phyloP scores from a whole-genome alignment of 768 basidiomycete species.

The Leucosporidium scottii region DNA sequence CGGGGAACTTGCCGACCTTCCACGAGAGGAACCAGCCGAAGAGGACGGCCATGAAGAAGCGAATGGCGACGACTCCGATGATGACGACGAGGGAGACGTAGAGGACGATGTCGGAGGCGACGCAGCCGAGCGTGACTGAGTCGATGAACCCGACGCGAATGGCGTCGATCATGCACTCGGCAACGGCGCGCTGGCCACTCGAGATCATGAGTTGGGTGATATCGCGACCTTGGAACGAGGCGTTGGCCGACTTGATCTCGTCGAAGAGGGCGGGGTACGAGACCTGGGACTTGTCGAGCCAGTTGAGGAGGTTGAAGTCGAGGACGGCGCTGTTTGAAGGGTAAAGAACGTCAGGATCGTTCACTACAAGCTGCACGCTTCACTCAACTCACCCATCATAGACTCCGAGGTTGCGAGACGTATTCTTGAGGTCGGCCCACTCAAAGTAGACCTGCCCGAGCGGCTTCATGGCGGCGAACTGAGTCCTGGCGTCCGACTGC shows the following conservation, averaged over 20 bases:
- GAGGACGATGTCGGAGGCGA: constrained; percentile 88
- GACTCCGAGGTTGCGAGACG: constrained; percentile 76
- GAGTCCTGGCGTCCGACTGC: constrained; percentile 50
- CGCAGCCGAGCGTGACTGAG: constrained; percentile 87
- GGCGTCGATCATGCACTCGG: constrained; percentile 76
- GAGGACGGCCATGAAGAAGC: constrained; percentile 92
- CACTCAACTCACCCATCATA: constrained; percentile 67
- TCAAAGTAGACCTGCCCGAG: constrained; percentile 87
- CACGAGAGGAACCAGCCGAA: constrained; percentile 99
- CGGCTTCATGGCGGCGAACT: constrained; percentile 47
- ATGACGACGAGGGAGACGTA: constrained; percentile 95
- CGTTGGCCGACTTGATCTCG: constrained; percentile 59
- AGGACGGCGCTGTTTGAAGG: constrained; percentile 60
- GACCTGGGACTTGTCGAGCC: constrained; percentile 75
- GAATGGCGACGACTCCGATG: constrained; percentile 88
- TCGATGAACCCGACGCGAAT: constrained; percentile 89
- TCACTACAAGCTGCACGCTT: background rate
- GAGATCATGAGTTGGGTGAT: constrained; percentile 79
- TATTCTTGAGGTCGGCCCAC: constrained; percentile 73
- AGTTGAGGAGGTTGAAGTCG: constrained; percentile 74
- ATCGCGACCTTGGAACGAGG: constrained; percentile 72
- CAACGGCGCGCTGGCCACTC: constrained; percentile 58
- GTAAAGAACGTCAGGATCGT: background rate
- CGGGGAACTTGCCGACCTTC: constrained; percentile 85
- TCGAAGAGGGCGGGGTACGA: constrained; percentile 78